Base-by-base conservation (phyloP, 805 yeast genomes). In the Candida koratica region DNA sequence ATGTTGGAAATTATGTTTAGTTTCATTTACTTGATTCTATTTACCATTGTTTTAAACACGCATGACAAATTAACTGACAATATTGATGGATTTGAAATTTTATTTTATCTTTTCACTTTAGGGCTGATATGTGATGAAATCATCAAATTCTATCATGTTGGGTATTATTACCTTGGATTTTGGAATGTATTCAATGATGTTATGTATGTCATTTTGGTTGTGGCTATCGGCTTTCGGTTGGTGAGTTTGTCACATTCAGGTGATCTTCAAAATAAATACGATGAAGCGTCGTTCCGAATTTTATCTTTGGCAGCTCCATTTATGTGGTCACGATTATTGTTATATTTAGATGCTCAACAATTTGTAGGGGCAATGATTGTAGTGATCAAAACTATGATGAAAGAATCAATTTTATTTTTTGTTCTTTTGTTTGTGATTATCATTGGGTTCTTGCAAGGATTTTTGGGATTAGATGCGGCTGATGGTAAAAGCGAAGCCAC, bases 321-420 rank as follows among this genome's bases (percentile, higher is more conserved):
- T 45, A 79, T 87, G 74, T 87, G 95, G 94, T 73, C 84, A 2
- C 69, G 96, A 33, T 63, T 87, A 33, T 61, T 87, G 38, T 67
- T 87, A 24, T 86, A 71, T 58, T 69, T 86, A 48, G 96, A 87
- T 53, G 82, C 89, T 8, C 78, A 79, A 45, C 73, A 75, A 47
- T 86, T 87, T 56, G 84, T 86, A 32, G 96, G 96, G 26, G 85
- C 88, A 2, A 83, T 87, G 87, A 73, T 87, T 44, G 90, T 87
- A 18, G 90, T 87, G 4, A 63, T 84, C 33, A 84, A 84, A 51
- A 81, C 80, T 39, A 82, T 87, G 86, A 81, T 87, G 85, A 79
- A 81, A 48, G 96, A 87, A 56, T 81, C 93, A 2, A 55, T 84
- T n/a, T 69, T 86, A 10, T 87, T 87, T 63, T 87, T 87, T 53